Conservation (phyloP, 2,329 filamentous ascomycete species). For the Alternaria novae-zelandiae region DNA sequence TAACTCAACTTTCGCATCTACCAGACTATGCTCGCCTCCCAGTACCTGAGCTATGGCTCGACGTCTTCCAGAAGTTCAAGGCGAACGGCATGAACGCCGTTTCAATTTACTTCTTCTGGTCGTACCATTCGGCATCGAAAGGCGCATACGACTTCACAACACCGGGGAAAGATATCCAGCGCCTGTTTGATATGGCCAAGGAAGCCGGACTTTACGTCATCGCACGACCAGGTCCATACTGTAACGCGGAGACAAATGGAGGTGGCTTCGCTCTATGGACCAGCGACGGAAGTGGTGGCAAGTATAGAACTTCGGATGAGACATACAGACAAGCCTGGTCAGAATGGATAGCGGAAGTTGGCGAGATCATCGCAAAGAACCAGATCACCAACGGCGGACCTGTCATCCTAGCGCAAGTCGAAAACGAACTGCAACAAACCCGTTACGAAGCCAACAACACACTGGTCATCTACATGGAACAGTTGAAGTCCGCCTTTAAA, state of each 20-base stretch:
- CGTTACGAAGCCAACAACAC: constrained; percentile 53
- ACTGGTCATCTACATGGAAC: constrained; percentile 60
- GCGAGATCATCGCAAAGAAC: constrained; percentile 57
- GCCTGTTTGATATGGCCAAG: constrained; percentile 59
- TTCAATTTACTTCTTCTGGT: constrained; percentile 60
- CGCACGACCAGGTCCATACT: constrained; percentile 59
- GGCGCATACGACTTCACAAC: constrained; percentile 59
- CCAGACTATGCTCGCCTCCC: constrained; percentile 59
- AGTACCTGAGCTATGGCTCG: constrained; percentile 61
- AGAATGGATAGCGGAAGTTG: constrained; percentile 56
- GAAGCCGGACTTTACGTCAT: constrained; percentile 61
- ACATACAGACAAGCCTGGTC: constrained; percentile 56
- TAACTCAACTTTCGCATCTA: not conserved
- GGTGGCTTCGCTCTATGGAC: constrained; percentile 57
- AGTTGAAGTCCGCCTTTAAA: constrained; percentile 55
- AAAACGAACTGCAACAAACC: constrained; percentile 61
- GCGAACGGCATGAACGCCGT: constrained; percentile 62
- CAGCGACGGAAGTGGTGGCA: constrained; percentile 55
- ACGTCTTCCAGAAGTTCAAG: constrained; percentile 62
- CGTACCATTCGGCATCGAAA: constrained; percentile 55
- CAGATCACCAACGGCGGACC: constrained; percentile 60
- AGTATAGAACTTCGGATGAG: constrained; percentile 52
- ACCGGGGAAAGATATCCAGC: constrained; percentile 59
- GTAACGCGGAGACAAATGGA: constrained; percentile 59
- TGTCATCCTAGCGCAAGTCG: constrained; percentile 60